These are phyloP conservation scores for Tilletia setariae DNA, from an alignment of 1,284 basidiomycete species.

Conservation along the genomic window DNA sequence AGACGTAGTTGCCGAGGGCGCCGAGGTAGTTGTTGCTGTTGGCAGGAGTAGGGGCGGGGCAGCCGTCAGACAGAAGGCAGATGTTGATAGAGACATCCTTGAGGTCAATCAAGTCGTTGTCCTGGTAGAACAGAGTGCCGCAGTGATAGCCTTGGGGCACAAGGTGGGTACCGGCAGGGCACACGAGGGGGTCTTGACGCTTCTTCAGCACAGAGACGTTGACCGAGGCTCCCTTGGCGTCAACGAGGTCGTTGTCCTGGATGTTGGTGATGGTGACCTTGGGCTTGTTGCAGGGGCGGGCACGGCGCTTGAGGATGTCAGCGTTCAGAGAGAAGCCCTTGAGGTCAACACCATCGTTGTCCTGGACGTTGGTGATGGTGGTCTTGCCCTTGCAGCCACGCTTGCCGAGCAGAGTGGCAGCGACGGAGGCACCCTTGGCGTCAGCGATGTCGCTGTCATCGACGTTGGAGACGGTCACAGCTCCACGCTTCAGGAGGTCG, in stretches of 20 bases:
- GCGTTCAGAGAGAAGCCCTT: background rate
- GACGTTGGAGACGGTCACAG: background rate
- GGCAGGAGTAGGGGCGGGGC: background rate
- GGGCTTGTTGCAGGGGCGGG: background rate
- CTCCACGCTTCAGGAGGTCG: background rate
- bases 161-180: slow-evolving; percentile 11
- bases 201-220: background rate
- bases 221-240: background rate
- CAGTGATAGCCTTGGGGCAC: slow-evolving; percentile 10
- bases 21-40: slow-evolving; percentile 7
- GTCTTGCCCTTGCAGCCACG: background rate
- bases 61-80: background rate
- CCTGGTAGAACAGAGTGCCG: background rate
- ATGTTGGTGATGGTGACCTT: background rate
- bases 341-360: background rate
- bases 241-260: background rate
- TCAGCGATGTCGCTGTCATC: background rate
- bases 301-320: background rate
- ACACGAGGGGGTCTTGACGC: background rate
- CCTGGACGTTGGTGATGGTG: background rate
- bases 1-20: slow-evolving; percentile 13
- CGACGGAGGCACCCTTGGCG: background rate
- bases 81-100: background rate
- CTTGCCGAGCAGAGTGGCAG: background rate
- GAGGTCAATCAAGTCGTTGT: slow-evolving; percentile 14